Conservation (phyloP, 257 asterid species). For the Cinchona pubescens region DNA sequence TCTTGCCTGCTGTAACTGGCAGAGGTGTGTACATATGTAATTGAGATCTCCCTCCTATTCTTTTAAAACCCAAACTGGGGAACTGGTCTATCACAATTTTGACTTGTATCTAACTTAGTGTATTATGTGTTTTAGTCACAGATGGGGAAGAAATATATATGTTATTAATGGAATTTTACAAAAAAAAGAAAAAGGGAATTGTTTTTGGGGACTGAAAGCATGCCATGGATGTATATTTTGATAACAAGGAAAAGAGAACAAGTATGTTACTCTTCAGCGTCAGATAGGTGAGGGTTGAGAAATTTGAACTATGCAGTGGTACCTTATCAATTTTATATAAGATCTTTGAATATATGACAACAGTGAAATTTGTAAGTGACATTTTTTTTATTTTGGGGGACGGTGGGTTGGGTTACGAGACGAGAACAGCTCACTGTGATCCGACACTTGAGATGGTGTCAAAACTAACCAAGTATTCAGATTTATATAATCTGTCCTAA, state of each 20-base stretch:
- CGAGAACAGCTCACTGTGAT: no score
- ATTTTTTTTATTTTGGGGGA: no score
- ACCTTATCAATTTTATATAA: background rate
- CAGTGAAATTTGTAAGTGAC: background rate
- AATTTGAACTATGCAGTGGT: background rate
- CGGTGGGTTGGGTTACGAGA: no score
- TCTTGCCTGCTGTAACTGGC: conserved; percentile 26
- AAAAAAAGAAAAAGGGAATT: background rate
- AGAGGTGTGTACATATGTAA: conserved; percentile 18
- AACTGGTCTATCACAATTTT: conserved; percentile 13
- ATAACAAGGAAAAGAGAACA: background rate
- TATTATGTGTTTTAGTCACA: background rate
- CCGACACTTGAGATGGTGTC: no score
- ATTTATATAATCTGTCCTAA: no score
- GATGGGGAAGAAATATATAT: background rate
- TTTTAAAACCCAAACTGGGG: background rate
- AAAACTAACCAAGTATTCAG: no score
- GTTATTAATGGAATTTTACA: background rate
- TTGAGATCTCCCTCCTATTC: background rate
- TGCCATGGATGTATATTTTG: background rate
- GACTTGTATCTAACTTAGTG: background rate
- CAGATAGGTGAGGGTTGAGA: background rate
- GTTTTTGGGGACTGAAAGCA: background rate
- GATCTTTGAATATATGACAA: background rate
- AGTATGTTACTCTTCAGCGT: background rate